Evolutionary conservation across 768 basidiomycete genomes (phyloP).

Genomic region (Hypholoma sublateritium): DNA sequence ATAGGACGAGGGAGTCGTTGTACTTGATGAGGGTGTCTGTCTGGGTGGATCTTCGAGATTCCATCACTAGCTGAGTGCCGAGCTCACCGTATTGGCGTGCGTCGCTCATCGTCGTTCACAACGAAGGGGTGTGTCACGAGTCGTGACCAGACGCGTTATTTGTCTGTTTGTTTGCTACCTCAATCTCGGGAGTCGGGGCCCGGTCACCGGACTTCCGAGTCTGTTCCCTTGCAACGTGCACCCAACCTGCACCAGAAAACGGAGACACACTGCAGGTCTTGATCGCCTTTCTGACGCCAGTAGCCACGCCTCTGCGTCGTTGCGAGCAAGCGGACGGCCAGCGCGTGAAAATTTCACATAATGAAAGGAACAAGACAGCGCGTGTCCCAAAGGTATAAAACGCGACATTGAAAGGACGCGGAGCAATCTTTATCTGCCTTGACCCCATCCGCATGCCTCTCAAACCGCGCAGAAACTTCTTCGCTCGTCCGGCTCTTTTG

Average conservation of each 20-base stretch:
- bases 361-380: too few relatives aligned
- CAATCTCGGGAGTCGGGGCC: background rate
- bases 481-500: background rate
- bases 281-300: too few relatives aligned
- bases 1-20: slow-evolving; percentile 85
- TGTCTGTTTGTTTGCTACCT: background rate
- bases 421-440: background rate
- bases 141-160: slow-evolving; percentile 24
- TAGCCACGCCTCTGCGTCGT: too few relatives aligned
- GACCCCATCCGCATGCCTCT: background rate
- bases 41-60: slow-evolving; percentile 82
- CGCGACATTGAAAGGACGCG: too few relatives aligned
- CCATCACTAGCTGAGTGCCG: slow-evolving; percentile 82
- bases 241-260: too few relatives aligned
- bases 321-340: too few relatives aligned
- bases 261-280: too few relatives aligned
- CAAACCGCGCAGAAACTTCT: background rate
- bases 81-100: slow-evolving; percentile 80
- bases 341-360: too few relatives aligned
- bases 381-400: too few relatives aligned
- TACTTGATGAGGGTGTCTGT: slow-evolving; percentile 88
- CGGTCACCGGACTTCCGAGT: too few relatives aligned
- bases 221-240: too few relatives aligned
- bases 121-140: slow-evolving; percentile 10
- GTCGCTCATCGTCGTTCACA: slow-evolving; percentile 42